Evolutionary conservation across 345 rosid species (phyloP), one percentile per base, ranked within the genome.

Genomic region (Hypericum perforatum): DNA sequence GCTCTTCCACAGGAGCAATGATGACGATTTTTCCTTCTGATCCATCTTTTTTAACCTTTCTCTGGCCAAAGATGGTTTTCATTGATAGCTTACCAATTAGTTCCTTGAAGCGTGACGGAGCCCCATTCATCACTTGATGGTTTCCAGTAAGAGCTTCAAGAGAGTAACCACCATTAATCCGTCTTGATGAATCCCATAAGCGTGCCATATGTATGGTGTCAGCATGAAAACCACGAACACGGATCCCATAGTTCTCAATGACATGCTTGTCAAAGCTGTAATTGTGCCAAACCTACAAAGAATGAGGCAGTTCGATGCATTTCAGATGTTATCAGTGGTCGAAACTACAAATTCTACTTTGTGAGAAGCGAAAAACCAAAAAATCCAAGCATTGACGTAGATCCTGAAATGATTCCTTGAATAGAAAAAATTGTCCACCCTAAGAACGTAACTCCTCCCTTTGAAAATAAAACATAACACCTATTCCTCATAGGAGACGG

Each of bases 181-280:
- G 78, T 63, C 97, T 76, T n/a, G 96, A 81, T 32, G 98, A 85
- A 76, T 92, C 78, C 95, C 96, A 88, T 50, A 88, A 66, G 15
- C 96, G 76, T 44, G 98, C 98, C 98, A 92, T 88, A 78, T 88
- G 98, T 90, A 92, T 85, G 56, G 98, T 92, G 64, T 92, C 98
- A 7, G 94, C 98, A 70, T 85, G 82, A 74, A 92, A 92, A 43
- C 98, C 98, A 71, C 78, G 69, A 59, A 92, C 65, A 67, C 78
- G 66, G 55, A 92, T 52, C 41, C 84, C 90, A 59, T 88, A 84
- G 42, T 92, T 92, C 73, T 80, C 75, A 48, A 92, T 65, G 44
- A 88, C 76, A 64, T 92, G 98, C 56, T 69, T 79, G 68, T 92
- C 98, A 44, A 92, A 92, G 77, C 96, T 88, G 64, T 92, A 92